phyloP scores from a whole-genome alignment of 2,329 filamentous ascomycete species.

The Colletotrichum limetticola region DNA sequence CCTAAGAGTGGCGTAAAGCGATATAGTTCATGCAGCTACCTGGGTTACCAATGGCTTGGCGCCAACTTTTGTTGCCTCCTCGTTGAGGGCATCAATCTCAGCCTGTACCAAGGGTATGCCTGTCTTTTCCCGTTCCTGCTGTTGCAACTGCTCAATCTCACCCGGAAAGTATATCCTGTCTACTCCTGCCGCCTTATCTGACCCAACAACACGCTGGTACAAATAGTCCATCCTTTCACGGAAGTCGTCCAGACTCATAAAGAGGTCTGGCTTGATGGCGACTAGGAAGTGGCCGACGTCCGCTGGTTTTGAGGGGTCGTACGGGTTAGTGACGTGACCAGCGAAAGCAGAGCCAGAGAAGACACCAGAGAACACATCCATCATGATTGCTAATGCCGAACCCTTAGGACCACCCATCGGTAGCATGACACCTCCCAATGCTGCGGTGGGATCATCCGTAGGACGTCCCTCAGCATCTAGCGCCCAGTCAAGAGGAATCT shows the following conservation, averaged over 20 bases:
- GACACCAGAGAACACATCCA: conserved; percentile 88
- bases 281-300: conserved; percentile 82
- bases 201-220: conserved; percentile 63
- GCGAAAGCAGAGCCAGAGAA: conserved; percentile 83
- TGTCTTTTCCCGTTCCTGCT: conserved; percentile 59
- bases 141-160: conserved; percentile 68
- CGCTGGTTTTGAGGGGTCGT: conserved; percentile 74
- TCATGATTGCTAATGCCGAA: conserved; percentile 81
- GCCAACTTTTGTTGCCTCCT: conserved; percentile 60
- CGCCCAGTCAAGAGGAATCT: conserved; percentile 80
- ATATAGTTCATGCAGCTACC: neutral
- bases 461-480: conserved; percentile 74
- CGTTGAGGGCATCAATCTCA: conserved; percentile 66
- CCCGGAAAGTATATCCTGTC: conserved; percentile 71
- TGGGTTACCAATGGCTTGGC: conserved; percentile 37
- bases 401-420: conserved; percentile 90
- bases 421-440: conserved; percentile 82
- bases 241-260: conserved; percentile 77
- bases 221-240: conserved; percentile 68
- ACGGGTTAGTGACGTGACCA: conserved; percentile 80
- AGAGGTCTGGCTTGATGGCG: conserved; percentile 79
- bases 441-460: conserved; percentile 78
- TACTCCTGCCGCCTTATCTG: conserved; percentile 65
- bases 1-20: too few species aligned
- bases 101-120: conserved; percentile 70